Conservation (phyloP, 208 protist genomes). For the Acanthamoeba sp. region DNA sequence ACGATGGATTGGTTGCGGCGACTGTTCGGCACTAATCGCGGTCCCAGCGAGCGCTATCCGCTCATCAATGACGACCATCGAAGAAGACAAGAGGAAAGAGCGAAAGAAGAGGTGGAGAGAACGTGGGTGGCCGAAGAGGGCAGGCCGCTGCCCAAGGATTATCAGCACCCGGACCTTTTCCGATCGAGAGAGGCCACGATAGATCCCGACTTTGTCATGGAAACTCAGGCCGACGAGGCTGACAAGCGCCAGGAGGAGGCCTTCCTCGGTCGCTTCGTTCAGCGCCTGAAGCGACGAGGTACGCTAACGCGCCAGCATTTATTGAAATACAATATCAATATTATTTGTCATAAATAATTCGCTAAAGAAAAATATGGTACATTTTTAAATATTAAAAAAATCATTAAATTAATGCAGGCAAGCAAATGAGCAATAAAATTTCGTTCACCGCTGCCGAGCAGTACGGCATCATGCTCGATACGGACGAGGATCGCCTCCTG, state of each 20-base stretch:
- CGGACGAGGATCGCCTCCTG: slow-evolving; percentile 40
- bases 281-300: slow-evolving; percentile 41
- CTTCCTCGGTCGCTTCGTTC: slow-evolving; percentile 21
- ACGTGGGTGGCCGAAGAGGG: not conserved
- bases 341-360: not conserved
- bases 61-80: not conserved
- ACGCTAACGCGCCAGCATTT: not conserved
- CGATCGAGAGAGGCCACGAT: not conserved
- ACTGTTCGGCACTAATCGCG: not conserved
- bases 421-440: slow-evolving; percentile 64
- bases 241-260: slow-evolving; percentile 8
- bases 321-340: not conserved
- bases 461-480: slow-evolving; percentile 68
- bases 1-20: not conserved
- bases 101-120: not conserved
- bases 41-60: not conserved
- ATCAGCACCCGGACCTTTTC: not conserved
- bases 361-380: too few relatives aligned
- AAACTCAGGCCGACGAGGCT: not conserved
- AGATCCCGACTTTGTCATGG: not conserved
- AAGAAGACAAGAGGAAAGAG: not conserved
- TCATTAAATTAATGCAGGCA: too few relatives aligned
- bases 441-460: slow-evolving; percentile 35
- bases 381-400: too few relatives aligned
- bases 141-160: not conserved